Conservation (phyloP, 1,139 yeast species). For the Dujonia santamariae region DNA sequence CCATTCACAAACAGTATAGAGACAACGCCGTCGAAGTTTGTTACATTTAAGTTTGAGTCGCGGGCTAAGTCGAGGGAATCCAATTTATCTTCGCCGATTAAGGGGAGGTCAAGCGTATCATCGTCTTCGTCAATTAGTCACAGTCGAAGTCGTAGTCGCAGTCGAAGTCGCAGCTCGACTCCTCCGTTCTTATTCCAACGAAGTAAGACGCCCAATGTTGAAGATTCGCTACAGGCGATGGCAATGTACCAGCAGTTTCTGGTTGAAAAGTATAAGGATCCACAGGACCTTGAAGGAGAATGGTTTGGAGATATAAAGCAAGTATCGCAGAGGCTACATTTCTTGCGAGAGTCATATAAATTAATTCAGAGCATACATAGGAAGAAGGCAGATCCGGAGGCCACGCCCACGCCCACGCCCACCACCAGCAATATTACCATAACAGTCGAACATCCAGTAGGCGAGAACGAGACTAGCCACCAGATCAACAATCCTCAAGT, state of each 20-base stretch:
- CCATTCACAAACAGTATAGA: constrained; percentile 1
- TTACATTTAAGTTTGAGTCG: constrained; percentile 7
- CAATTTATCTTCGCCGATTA: constrained; percentile 1
- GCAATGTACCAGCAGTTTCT: constrained; percentile 5
- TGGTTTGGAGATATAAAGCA: constrained; percentile 26
- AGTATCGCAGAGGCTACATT: constrained; percentile 27
- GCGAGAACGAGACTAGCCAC: no score
- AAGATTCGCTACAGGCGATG: constrained; percentile 6
- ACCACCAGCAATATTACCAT: no score
- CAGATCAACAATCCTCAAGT: no score
- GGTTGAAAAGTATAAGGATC: neutral
- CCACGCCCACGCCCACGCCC: no score
- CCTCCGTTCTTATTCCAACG: constrained; percentile 1
- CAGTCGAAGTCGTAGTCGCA: neutral
- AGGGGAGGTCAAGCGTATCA: neutral
- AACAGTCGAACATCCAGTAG: no score
- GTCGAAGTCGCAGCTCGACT: neutral
- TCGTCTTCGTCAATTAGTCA: neutral
- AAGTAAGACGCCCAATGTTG: constrained; percentile 5
- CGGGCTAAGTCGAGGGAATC: constrained; percentile 7
- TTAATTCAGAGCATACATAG: constrained; percentile 24
- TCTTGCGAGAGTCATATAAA: constrained; percentile 29
- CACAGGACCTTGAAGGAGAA: constrained; percentile 11
- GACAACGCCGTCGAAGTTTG: constrained; percentile 5
- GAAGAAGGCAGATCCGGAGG: constrained; percentile 10